phyloP scores from a whole-genome alignment of 2,329 filamentous ascomycete species.

The Xylaria sp. region DNA sequence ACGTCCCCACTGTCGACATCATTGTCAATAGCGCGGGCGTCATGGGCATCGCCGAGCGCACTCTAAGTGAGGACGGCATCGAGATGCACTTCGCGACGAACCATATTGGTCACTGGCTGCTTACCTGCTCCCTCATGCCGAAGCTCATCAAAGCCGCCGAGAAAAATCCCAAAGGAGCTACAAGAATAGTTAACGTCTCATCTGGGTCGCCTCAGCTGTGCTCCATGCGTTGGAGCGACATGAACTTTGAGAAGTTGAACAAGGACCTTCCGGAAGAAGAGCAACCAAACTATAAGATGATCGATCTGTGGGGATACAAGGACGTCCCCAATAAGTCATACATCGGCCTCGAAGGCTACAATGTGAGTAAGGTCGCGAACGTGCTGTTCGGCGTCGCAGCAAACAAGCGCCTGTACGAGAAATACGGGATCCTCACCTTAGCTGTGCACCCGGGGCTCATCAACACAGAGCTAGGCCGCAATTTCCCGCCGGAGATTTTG shows the following conservation, averaged over 20 bases:
- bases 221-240: slow-evolving; percentile 44
- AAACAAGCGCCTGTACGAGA: slow-evolving; percentile 40
- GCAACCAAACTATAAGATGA: slow-evolving; percentile 38
- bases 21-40: slow-evolving; percentile 54
- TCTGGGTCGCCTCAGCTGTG: slow-evolving; percentile 36
- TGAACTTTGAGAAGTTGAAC: slow-evolving; percentile 44
- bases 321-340: slow-evolving; percentile 39
- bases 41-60: slow-evolving; percentile 45
- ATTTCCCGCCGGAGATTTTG: slow-evolving; percentile 26
- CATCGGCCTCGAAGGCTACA: slow-evolving; percentile 42
- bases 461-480: slow-evolving; percentile 40
- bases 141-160: slow-evolving; percentile 46
- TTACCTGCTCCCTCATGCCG: slow-evolving; percentile 52
- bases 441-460: slow-evolving; percentile 45
- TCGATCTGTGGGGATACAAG: slow-evolving; percentile 32
- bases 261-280: slow-evolving; percentile 42
- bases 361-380: slow-evolving; percentile 45
- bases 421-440: slow-evolving; percentile 42
- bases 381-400: slow-evolving; percentile 41
- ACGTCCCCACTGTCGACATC: slow-evolving; percentile 46
- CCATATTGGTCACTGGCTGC: slow-evolving; percentile 53
- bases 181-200: slow-evolving; percentile 51
- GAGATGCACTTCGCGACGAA: slow-evolving; percentile 54
- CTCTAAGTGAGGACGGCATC: slow-evolving; percentile 47
- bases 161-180: slow-evolving; percentile 32